Evolutionary conservation across 169 alveolate species (phyloP).

Genomic region (Plasmodium adleri): DNA sequence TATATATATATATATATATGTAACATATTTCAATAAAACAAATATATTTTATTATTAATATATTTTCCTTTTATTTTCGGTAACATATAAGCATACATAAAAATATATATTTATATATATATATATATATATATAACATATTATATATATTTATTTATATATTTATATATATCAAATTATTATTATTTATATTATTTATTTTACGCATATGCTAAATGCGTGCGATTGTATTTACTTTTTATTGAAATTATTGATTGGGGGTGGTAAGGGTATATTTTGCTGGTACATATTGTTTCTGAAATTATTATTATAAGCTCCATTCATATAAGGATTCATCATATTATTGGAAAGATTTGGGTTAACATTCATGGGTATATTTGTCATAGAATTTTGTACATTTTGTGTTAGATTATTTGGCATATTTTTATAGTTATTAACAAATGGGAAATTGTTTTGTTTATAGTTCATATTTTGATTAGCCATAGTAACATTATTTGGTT

Average conservation of each 20-base stretch:
- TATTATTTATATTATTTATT: too few species aligned
- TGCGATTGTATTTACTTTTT: slow-evolving; percentile 30
- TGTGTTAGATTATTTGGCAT: slow-evolving; percentile 59
- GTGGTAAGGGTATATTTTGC: slow-evolving; percentile 63
- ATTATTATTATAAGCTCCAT: slow-evolving; percentile 50
- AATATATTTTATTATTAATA: too few species aligned
- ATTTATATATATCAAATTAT: too few species aligned
- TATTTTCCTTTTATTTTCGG: too few species aligned
- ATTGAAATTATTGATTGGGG: slow-evolving; percentile 52
- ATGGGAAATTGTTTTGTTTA: slow-evolving; percentile 64
- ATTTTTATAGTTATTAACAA: slow-evolving; percentile 65
- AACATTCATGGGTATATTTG: slow-evolving; percentile 63
- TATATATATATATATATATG: too few species aligned
- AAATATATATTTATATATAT: too few species aligned
- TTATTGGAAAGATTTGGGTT: slow-evolving; percentile 57
- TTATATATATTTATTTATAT: too few species aligned
- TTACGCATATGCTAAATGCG: not conserved
- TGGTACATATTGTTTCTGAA: slow-evolving; percentile 67
- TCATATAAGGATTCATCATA: slow-evolving; percentile 72
- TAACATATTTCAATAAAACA: too few species aligned
- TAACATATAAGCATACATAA: too few species aligned
- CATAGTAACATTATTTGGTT: slow-evolving; percentile 52
- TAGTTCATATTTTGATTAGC: slow-evolving; percentile 72
- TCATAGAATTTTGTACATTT: slow-evolving; percentile 45
- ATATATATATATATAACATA: too few species aligned